These are phyloP conservation scores for Cardamine occulta DNA, from an alignment of 345 rosid species.

Conservation along the genomic window DNA sequence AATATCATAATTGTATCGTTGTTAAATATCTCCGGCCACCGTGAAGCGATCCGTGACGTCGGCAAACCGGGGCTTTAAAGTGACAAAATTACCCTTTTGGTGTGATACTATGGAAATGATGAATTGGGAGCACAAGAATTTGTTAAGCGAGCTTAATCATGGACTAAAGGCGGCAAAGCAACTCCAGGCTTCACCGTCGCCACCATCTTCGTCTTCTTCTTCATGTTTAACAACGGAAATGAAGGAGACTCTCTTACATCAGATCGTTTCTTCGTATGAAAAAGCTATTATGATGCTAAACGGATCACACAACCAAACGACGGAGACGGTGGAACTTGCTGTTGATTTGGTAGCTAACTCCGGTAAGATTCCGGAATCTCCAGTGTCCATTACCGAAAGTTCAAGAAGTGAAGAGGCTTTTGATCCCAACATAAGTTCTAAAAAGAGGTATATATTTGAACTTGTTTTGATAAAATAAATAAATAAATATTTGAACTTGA, in stretches of 20 bases:
- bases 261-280: slow-evolving; percentile 63
- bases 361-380: slow-evolving; percentile 54
- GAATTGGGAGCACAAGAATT: slow-evolving; percentile 55
- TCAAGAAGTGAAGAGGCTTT: slow-evolving; percentile 64
- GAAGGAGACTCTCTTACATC: slow-evolving; percentile 49
- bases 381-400: slow-evolving; percentile 61
- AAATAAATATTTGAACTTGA: not conserved
- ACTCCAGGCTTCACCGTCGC: slow-evolving; percentile 44
- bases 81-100: not conserved
- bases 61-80: not conserved
- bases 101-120: slow-evolving; percentile 25
- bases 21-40: not conserved
- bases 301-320: slow-evolving; percentile 35
- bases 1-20: too few species aligned
- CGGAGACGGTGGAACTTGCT: not conserved
- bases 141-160: slow-evolving; percentile 56
- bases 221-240: slow-evolving; percentile 31
- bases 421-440: slow-evolving; percentile 47
- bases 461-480: too few species aligned
- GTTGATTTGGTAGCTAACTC: not conserved
- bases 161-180: slow-evolving; percentile 68
- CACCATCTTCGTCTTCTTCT: slow-evolving; percentile 2
- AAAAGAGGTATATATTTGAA: slow-evolving; percentile 59
- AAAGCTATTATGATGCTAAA: slow-evolving; percentile 63
- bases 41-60: not conserved